Evolutionary conservation across 495 filamentous ascomycete genomes (phyloP).

Genomic region (Hypoxylon lienhwacheense): DNA sequence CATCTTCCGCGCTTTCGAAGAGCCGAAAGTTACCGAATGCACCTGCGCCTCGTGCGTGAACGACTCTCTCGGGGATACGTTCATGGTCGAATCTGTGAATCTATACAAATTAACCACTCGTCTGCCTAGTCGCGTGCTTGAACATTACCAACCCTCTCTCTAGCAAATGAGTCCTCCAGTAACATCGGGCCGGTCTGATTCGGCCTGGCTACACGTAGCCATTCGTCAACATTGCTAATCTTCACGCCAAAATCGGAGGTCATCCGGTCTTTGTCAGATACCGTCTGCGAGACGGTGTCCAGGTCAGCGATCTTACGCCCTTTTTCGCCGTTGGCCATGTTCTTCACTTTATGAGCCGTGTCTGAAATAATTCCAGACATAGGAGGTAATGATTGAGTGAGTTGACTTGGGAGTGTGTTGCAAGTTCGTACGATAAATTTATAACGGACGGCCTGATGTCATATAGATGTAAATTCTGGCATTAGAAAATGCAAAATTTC

Average conservation of each 20-base stretch:
- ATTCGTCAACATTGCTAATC: constrained; percentile 74
- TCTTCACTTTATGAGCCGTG: constrained; percentile 26
- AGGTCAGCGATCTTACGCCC: constrained; percentile 47
- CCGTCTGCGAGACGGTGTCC: constrained; percentile 40
- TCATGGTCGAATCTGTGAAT: constrained; percentile 55
- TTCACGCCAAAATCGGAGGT: constrained; percentile 81
- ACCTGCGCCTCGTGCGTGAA: constrained; percentile 81
- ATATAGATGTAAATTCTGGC: too few relatives aligned
- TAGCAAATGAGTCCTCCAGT: constrained; percentile 78
- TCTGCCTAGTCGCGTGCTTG: constrained; percentile 33
- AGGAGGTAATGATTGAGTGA: not conserved
- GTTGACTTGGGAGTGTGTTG: not conserved
- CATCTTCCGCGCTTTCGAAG: constrained; percentile 66
- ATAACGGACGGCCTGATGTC: too few relatives aligned
- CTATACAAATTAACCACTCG: not conserved
- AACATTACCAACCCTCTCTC: constrained; percentile 71
- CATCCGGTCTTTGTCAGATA: constrained; percentile 44
- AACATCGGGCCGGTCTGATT: constrained; percentile 68
- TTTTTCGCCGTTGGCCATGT: constrained; percentile 34
- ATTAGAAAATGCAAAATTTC: not conserved
- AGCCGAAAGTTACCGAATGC: constrained; percentile 85
- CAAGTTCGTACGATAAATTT: too few relatives aligned
- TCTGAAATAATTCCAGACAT: constrained; percentile 27
- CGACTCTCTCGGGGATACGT: constrained; percentile 73
- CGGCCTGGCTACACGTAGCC: constrained; percentile 66